Conservation (phyloP, 2,329 filamentous ascomycete species). For the Penicillium psychrosexuale region DNA sequence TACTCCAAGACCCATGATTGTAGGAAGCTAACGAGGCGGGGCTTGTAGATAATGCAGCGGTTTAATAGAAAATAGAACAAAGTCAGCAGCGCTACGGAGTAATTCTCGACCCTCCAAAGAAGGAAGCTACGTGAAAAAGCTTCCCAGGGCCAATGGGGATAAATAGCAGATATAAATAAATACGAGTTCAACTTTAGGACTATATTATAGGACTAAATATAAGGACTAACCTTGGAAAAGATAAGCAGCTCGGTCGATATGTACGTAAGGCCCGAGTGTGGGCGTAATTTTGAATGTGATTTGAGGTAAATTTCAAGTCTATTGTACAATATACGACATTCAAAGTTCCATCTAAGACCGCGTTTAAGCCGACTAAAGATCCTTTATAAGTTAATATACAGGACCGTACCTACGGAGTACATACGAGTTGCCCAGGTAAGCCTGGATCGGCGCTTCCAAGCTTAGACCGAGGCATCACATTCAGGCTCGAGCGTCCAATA, state of each 20-base stretch:
- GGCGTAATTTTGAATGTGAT: background rate
- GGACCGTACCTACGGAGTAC: background rate
- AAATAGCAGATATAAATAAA: background rate
- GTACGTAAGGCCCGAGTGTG: background rate
- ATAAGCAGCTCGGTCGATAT: conserved; percentile 1
- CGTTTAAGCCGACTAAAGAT: background rate
- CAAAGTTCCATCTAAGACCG: background rate
- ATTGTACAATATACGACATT: background rate
- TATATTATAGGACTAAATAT: background rate
- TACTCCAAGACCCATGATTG: conserved; percentile 66
- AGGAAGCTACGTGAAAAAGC: background rate
- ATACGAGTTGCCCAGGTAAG: background rate
- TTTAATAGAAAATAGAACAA: background rate
- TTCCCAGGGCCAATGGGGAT: conserved; percentile 3
- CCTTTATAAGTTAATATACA: background rate
- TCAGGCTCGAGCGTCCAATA: background rate
- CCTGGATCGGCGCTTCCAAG: background rate
- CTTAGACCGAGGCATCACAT: conserved; percentile 7
- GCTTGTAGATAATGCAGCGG: background rate
- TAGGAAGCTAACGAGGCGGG: background rate
- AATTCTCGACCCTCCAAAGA: background rate
- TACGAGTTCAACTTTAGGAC: background rate
- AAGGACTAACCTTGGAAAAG: background rate
- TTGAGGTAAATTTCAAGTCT: background rate
- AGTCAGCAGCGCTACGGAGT: background rate